A percentile compares a stretch with the other conserved stretches of the same genome.
Evolutionary conservation across 768 basidiomycete genomes (phyloP).

Genomic region (Xerocomellus amylosporus): DNA sequence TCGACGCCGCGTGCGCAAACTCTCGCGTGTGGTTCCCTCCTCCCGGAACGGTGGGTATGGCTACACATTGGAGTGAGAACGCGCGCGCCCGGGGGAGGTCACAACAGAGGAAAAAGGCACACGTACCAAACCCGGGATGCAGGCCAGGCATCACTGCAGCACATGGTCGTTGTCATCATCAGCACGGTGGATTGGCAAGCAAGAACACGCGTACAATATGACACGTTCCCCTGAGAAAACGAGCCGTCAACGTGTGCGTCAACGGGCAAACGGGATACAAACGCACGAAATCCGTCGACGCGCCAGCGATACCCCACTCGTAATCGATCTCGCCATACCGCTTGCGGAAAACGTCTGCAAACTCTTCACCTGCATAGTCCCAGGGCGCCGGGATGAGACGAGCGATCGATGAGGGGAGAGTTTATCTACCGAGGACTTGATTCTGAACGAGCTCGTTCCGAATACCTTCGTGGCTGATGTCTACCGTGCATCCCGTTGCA

Average conservation of each 20-base stretch:
- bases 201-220: constrained; percentile 49
- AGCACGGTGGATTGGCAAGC: background rate
- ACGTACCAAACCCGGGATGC: constrained; percentile 58
- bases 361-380: constrained; percentile 58
- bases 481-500: constrained; percentile 61
- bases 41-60: constrained; percentile 65
- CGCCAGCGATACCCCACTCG: constrained; percentile 62
- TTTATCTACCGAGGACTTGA: constrained; percentile 48
- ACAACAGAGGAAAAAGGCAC: background rate
- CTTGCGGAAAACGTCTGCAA: constrained; percentile 55
- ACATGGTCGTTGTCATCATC: background rate
- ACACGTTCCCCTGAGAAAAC: constrained; percentile 46
- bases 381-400: background rate
- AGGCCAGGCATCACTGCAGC: constrained; percentile 55
- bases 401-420: background rate
- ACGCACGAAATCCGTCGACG: constrained; percentile 82
- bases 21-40: constrained; percentile 76
- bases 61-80: constrained; percentile 33
- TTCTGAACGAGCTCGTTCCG: constrained; percentile 66
- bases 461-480: constrained; percentile 36
- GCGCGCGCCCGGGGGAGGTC: background rate
- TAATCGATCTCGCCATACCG: constrained; percentile 61
- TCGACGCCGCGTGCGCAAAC: constrained; percentile 61
- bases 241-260: background rate
- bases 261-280: background rate